Evolutionary conservation across 2,329 filamentous ascomycete species (phyloP), one percentile per base, ranked within the genome.

Genomic region (Penicillium italicum): DNA sequence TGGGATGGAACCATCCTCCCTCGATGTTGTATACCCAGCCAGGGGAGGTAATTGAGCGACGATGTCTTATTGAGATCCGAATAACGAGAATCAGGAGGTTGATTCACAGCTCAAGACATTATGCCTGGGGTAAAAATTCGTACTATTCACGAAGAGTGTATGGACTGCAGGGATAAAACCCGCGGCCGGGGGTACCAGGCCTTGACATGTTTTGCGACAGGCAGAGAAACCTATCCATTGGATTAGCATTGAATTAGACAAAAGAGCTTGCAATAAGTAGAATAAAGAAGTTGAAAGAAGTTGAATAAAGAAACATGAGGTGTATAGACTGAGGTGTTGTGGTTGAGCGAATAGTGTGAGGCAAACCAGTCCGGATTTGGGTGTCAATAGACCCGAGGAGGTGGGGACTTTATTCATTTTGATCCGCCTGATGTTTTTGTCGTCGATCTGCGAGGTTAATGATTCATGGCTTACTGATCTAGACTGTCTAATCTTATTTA

Each of bases 371-470:
- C 60, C 61, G 55, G 38, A 59, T 64, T 64, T 46, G 59, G 59
- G 46, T 18, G 31, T 68, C 62, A 67, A 69, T 66, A 68, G 64
- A 59, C 42, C 57, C 30, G n/a, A 14, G 11, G 24, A 16, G 8
- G 28, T 11, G 22, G 56, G 34, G 14, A 18, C 10, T 22, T 33
- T 55, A 50, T 51, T 56, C 46, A 54, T 57, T 57, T 28, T 28
- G 40, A 49, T 31, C 24, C 40, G 33, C n/a, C 40, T 20, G 20
- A n/a, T 24, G 34, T 45, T 45, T 45, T 45, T 11, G n/a, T 18
- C 22, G 28, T 7, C 18, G n/a, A 22, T 30, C 26, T 44, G 20
- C 30, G 43, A 24, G 18, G 14, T 44, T 9, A 10, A 33, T 34
- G 43, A 45, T 24, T 45, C 5, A 24, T 37, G 34, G n/a, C 4